Evolutionary conservation across 1,284 basidiomycete species (phyloP).

Genomic region (Cryptococcus sp.): DNA sequence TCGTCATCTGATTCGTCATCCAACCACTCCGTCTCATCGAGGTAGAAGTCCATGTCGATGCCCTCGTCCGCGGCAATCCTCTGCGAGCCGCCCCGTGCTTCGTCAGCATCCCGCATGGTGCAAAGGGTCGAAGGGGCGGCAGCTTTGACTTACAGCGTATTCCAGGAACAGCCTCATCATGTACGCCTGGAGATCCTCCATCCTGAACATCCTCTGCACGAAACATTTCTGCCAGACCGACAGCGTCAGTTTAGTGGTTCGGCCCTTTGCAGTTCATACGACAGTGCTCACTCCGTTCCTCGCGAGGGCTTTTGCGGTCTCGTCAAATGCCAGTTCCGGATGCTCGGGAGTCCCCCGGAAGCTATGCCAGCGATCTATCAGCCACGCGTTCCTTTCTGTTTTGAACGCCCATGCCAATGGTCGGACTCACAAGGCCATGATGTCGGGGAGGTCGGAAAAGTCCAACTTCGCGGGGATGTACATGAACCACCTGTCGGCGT

Average conservation of each 20-base stretch:
- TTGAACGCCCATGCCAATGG: not conserved
- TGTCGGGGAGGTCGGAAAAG: slow-evolving; percentile 46
- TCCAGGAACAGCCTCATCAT: slow-evolving; percentile 49
- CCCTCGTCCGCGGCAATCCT: slow-evolving; percentile 34
- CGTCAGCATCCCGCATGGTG: not conserved
- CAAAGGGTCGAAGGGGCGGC: not conserved
- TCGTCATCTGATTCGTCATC: too few species aligned
- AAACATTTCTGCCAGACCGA: slow-evolving; percentile 39
- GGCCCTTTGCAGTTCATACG: not conserved
- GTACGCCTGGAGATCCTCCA: slow-evolving; percentile 48
- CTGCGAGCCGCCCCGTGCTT: slow-evolving; percentile 11
- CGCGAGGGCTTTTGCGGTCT: slow-evolving; percentile 46
- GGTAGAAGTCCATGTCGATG: slow-evolving; percentile 29
- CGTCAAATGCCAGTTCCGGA: slow-evolving; percentile 46
- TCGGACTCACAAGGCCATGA: slow-evolving; percentile 45
- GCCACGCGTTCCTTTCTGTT: not conserved
- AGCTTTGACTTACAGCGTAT: slow-evolving; percentile 36
- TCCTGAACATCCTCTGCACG: slow-evolving; percentile 46
- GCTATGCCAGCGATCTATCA: slow-evolving; percentile 13
- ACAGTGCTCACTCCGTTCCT: slow-evolving; percentile 40
- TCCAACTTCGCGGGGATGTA: slow-evolving; percentile 48
- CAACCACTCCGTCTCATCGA: not conserved
- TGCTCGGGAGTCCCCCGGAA: slow-evolving; percentile 43
- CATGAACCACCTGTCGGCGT: slow-evolving; percentile 43
- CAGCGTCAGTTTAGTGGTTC: not conserved